Conservation (phyloP, 2,329 filamentous ascomycete genomes). For the Alternaria burnsii region DNA sequence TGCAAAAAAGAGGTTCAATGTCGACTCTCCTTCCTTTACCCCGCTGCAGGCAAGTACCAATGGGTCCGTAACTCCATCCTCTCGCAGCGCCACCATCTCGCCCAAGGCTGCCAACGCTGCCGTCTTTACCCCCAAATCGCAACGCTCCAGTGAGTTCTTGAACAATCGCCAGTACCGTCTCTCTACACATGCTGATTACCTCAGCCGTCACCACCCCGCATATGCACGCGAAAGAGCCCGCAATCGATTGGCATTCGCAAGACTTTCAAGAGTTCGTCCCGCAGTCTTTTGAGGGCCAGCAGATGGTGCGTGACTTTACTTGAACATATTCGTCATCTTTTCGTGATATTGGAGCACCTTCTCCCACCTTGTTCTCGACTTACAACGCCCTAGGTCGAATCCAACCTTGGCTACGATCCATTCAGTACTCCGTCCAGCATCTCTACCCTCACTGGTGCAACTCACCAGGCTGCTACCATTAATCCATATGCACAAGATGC, state of each 20-base stretch:
- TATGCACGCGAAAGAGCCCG: slow-evolving; percentile 57
- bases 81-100: slow-evolving; percentile 80
- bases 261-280: slow-evolving; percentile 64
- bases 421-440: slow-evolving; percentile 51
- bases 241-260: slow-evolving; percentile 58
- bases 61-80: slow-evolving; percentile 55
- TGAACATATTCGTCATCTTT: neutral
- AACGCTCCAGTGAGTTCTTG: slow-evolving; percentile 50
- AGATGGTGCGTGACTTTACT: slow-evolving; percentile 54
- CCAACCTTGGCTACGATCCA: slow-evolving; percentile 54
- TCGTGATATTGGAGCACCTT: neutral
- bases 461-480: slow-evolving; percentile 53
- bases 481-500: slow-evolving; percentile 81
- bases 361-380: slow-evolving; percentile 1
- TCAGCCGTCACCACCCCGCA: slow-evolving; percentile 55
- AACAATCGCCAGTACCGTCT: neutral
- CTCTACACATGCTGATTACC: slow-evolving; percentile 24
- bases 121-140: slow-evolving; percentile 77
- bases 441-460: slow-evolving; percentile 44
- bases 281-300: slow-evolving; percentile 60
- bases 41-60: slow-evolving; percentile 66
- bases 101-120: slow-evolving; percentile 90
- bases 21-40: slow-evolving; percentile 95
- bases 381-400: slow-evolving; percentile 42
- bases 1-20: slow-evolving; percentile 82